A percentile compares a stretch with the other conserved stretches of the same genome.
These are phyloP conservation scores for Ammopiptanthus mongolicus DNA, from an alignment of 306 rosid genomes.

Conservation along the genomic window DNA sequence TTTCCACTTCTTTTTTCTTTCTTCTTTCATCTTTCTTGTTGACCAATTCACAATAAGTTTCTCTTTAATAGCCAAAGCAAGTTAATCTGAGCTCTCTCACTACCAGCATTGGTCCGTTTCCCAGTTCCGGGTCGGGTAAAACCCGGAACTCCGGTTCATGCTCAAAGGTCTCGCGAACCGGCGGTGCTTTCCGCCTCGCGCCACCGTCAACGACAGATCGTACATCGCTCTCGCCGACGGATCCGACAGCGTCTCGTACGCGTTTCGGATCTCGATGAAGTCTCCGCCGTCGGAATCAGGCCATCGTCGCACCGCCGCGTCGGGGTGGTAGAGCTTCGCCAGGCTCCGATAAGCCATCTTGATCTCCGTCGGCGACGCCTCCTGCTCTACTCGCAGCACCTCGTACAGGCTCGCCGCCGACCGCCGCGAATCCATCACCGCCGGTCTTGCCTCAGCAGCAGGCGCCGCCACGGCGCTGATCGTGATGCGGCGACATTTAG, in stretches of 20 bases:
- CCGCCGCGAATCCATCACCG: neutral
- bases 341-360: conserved; percentile 41
- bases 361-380: conserved; percentile 35
- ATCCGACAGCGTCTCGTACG: conserved; percentile 80
- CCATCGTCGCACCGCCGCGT: conserved; percentile 28
- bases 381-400: conserved; percentile 20
- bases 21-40: no score
- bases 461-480: neutral
- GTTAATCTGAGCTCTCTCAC: neutral
- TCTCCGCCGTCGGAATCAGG: conserved; percentile 39
- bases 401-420: conserved; percentile 35
- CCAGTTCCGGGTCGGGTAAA: conserved; percentile 63
- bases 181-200: conserved; percentile 10
- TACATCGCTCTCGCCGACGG: conserved; percentile 68
- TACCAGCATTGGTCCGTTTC: conserved; percentile 99
- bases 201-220: conserved; percentile 47
- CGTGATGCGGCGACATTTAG: neutral
- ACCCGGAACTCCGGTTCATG: conserved; percentile 26
- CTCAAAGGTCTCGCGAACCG: neutral
- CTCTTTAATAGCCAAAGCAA: neutral
- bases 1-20: neutral
- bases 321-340: conserved; percentile 61
- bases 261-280: conserved; percentile 73
- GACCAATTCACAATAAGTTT: no score
- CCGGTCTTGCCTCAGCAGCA: neutral